A percentile compares a stretch with the other conserved stretches of the same genome.
These are phyloP conservation scores for Amphicarpaea edgeworthii DNA, from an alignment of 306 rosid genomes.

Conservation along the genomic window DNA sequence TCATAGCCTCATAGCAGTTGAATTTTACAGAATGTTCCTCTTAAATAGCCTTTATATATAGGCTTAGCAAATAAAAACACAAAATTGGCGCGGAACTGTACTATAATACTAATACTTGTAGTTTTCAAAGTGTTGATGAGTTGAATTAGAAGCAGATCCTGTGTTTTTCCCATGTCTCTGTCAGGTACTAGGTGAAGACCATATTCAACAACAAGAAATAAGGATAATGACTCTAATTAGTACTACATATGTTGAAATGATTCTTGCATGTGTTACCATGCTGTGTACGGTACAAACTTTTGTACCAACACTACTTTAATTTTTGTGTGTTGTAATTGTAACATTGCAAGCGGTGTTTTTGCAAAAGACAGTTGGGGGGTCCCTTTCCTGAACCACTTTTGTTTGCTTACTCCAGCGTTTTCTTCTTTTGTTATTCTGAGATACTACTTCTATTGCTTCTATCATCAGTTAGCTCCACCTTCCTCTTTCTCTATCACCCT, in stretches of 20 bases:
- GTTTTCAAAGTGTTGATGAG: background rate
- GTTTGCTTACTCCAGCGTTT: constrained; percentile 60
- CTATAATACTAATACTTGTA: background rate
- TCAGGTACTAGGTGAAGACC: background rate
- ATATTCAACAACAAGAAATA: background rate
- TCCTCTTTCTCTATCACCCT: constrained; percentile 41
- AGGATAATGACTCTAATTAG: background rate
- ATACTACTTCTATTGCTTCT: constrained; percentile 40
- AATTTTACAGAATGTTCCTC: background rate
- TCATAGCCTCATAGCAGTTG: background rate
- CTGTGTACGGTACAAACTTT: constrained; percentile 15
- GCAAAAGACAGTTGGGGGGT: constrained; percentile 53
- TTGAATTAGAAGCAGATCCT: constrained; percentile 5
- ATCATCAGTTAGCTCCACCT: constrained; percentile 42
- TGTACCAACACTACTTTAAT: constrained; percentile 24
- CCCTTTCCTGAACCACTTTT: constrained; percentile 54
- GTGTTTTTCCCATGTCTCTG: background rate
- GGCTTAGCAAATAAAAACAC: background rate
- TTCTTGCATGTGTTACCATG: constrained; percentile 20
- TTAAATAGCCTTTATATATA: background rate
- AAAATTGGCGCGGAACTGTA: background rate
- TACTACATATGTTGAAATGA: background rate
- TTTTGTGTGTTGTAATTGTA: constrained; percentile 46
- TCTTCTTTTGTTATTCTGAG: constrained; percentile 37
- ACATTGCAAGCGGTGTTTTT: constrained; percentile 52